Evolutionary conservation across 2,329 filamentous ascomycete species (phyloP), one percentile per base, ranked within the genome.

Genomic region (Verticillium tricorpus): DNA sequence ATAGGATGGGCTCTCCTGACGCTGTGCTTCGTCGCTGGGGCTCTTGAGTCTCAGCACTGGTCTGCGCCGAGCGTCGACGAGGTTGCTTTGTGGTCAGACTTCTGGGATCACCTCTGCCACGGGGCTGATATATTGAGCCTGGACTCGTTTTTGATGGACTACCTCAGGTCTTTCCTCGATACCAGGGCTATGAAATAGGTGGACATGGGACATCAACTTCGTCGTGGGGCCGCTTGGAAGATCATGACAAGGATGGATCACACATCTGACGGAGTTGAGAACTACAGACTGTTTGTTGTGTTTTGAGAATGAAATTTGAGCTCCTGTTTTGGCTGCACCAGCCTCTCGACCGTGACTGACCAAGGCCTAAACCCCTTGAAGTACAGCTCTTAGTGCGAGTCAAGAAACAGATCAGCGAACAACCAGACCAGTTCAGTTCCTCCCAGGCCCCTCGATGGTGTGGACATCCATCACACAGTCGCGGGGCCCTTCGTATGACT

Each of bases 11-110:
- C 72, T 11, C 66, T 68, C 45, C 68, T 77, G 39, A 71, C 69
- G 3, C 63, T 74, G 56, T 64, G 70, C 3, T 75, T 77, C 61
- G 72, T 76, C 19, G 71, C 70, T 0, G 73, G 73, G 5, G 70
- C 69, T 3, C 65, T 67, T 31, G 65, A 50, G 1, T 61, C 60
- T 14, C 68, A 64, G 3, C 60, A 60, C 12, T 57, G 57, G 15
- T 32, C 60, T 11, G 62, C 54, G 14, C 22, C 54, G 12, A 31
- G 6, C 17, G 12, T 32, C 5, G 54, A 56, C 25, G 54, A 56
- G 25, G 54, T 34, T 28, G 14, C 54, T 32, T 25, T 56, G 14
- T 56, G 25, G 25, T n/a, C 45, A 3, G 54, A 56, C 2, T 56
- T 56, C 28, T 56, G 54, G 54, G 54, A 56, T 8, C 54, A 56